A percentile compares a stretch with the other conserved stretches of the same genome.
phyloP scores from a whole-genome alignment of 2,329 filamentous ascomycete genomes.

The Pseudogymnoascus sp. region DNA sequence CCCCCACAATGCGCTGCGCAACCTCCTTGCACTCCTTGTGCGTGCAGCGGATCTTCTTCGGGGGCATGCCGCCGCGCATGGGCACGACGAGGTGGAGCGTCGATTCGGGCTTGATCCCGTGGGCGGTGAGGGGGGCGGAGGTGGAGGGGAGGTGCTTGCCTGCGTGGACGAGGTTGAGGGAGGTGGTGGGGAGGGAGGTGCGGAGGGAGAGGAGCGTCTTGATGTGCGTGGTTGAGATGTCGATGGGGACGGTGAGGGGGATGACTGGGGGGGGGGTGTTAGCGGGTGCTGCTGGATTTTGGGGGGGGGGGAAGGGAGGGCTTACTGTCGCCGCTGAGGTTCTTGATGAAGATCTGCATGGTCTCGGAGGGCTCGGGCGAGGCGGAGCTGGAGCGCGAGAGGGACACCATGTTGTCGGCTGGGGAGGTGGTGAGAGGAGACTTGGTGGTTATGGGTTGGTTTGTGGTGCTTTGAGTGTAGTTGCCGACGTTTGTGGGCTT shows the following conservation, averaged over 20 bases:
- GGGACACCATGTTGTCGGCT: conserved; percentile 19
- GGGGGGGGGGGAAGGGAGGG: conserved; percentile 14
- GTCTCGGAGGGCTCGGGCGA: conserved; percentile 40
- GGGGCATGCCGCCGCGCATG: conserved; percentile 50
- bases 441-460: background rate
- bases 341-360: conserved; percentile 55
- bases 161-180: conserved; percentile 48
- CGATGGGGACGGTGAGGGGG: conserved; percentile 44
- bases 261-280: conserved; percentile 36
- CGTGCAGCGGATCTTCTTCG: conserved; percentile 75
- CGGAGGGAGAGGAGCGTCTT: conserved; percentile 48
- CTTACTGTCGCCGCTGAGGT: conserved; percentile 49
- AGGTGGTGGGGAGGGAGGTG: conserved; percentile 41
- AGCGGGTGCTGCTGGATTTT: conserved; percentile 15
- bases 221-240: conserved; percentile 46
- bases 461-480: background rate
- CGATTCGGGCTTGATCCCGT: conserved; percentile 40
- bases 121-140: conserved; percentile 34
- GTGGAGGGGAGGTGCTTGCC: conserved; percentile 44
- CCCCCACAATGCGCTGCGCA: conserved; percentile 88
- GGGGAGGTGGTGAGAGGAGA: background rate
- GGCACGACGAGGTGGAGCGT: conserved; percentile 47
- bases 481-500: background rate
- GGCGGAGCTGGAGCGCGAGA: conserved; percentile 27
- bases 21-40: conserved; percentile 83